These are phyloP conservation scores for Citrus sinensis DNA, from an alignment of 345 rosid species.

Conservation along the genomic window DNA sequence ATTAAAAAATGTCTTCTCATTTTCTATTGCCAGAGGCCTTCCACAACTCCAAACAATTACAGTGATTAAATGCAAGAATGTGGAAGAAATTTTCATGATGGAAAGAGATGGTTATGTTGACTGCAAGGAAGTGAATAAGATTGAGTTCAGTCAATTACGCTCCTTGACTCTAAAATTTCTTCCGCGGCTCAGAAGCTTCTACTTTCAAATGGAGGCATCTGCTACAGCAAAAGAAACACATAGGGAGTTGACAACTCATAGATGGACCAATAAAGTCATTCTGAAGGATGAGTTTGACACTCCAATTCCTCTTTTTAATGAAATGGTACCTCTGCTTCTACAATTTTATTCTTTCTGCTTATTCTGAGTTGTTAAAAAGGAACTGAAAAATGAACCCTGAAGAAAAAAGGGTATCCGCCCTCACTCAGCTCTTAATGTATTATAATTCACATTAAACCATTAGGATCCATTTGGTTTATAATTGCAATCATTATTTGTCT, in stretches of 20 bases:
- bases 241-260: no score
- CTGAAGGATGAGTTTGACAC: neutral
- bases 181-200: slow-evolving; percentile 3
- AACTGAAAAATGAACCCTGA: no score
- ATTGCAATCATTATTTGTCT: no score
- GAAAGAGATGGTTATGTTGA: slow-evolving; percentile 1
- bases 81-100: slow-evolving; percentile 1
- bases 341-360: neutral
- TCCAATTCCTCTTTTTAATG: neutral
- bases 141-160: neutral
- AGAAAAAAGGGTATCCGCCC: no score
- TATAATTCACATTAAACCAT: no score
- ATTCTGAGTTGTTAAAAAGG: neutral
- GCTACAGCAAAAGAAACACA: no score
- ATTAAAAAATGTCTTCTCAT: slow-evolving; percentile 20
- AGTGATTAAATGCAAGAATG: neutral
- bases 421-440: no score
- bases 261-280: no score
- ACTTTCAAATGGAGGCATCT: neutral
- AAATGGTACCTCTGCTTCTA: neutral
- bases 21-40: slow-evolving; percentile 6
- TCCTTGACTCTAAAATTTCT: neutral
- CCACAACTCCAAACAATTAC: slow-evolving; percentile 5
- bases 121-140: neutral
- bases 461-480: no score